phyloP scores from a whole-genome alignment of 1,284 basidiomycete species.

The Boletus nobilissimus region DNA sequence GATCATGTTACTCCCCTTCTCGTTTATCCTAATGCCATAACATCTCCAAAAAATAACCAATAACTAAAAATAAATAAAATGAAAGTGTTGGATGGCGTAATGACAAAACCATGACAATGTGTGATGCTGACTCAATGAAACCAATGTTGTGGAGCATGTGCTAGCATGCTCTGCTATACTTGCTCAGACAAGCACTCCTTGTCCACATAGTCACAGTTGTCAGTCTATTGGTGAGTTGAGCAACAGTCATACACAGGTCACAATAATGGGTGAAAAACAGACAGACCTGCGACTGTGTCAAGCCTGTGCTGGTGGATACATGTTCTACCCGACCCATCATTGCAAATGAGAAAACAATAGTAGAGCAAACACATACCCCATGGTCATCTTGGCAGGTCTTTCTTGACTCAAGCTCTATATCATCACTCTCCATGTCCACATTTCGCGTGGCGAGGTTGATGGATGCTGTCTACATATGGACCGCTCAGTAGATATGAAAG shows the following conservation, averaged over 20 bases:
- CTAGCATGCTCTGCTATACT: not conserved
- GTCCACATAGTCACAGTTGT: constrained; percentile 11
- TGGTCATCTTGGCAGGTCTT: constrained; percentile 33
- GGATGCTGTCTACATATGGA: constrained; percentile 29
- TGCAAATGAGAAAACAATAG: not conserved
- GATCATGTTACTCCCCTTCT: too few species aligned
- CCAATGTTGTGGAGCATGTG: not conserved
- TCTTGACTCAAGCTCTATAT: constrained; percentile 28
- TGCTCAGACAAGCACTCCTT: constrained; percentile 29
- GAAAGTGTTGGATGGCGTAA: not conserved
- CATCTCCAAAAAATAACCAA: not conserved
- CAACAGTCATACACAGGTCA: not conserved
- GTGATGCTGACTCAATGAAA: not conserved
- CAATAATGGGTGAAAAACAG: not conserved
- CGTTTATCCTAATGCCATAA: too few species aligned
- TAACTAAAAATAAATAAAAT: not conserved
- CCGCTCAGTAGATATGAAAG: not conserved
- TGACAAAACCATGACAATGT: not conserved
- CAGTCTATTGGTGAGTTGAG: constrained; percentile 21
- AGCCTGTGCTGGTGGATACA: constrained; percentile 29
- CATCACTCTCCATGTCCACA: constrained; percentile 20
- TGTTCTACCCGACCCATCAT: constrained; percentile 32
- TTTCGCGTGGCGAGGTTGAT: constrained; percentile 25
- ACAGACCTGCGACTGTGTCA: constrained; percentile 38
- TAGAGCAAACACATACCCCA: constrained; percentile 19